Evolutionary conservation across 2,329 filamentous ascomycete species (phyloP), one percentile per base, ranked within the genome.

Genomic region (Dactylella cylindrospora): DNA sequence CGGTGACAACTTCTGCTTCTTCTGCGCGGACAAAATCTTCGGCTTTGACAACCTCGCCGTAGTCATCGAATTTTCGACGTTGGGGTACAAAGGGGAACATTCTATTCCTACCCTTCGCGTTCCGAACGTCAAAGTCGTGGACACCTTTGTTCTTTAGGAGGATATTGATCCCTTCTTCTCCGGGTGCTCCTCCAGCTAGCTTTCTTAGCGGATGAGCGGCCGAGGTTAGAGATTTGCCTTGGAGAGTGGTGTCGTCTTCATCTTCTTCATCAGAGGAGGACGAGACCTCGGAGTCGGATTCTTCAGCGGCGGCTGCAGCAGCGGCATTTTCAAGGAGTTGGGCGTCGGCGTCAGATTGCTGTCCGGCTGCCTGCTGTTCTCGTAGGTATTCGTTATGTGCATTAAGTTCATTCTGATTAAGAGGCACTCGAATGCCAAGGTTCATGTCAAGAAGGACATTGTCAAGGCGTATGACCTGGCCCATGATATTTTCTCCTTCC

Each of bases 21-120:
- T 98, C 93, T 0, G 90, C 91, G 55, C 90, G 82, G 1, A 96
- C 79, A 70, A 91, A 98, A 66, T 98, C 93, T 72, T 97, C 93
- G 0, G 91, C 88, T 49, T 90, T 83, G 67, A 98, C 96, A 12
- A 94, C 76, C 66, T 98, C 93, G 57, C 93, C 93, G 73, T 93
- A 98, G 66, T 96, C 91, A 70, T 97, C 93, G 23, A 80, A 82
- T 44, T 89, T 84, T 71, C 84, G 86, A 68, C 88, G 80, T 45
- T 89, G 84, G 19, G 90, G 82, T 0, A 90, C 82, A 47, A 94
- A 84, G 0, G 93, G 93, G 70, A 96, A 97, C 75, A 95, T 86
- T 65, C 90, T 84, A 71, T 98, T 93, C 50, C 90, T 81, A 2
- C 93, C 93, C 71, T 88, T 94, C 72, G 95, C 96, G 28, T 86